Percentiles rank a stretch among this genome's conserved stretches.
Conservation (phyloP, 2,329 filamentous ascomycete species). For the Zarea fungicola region DNA sequence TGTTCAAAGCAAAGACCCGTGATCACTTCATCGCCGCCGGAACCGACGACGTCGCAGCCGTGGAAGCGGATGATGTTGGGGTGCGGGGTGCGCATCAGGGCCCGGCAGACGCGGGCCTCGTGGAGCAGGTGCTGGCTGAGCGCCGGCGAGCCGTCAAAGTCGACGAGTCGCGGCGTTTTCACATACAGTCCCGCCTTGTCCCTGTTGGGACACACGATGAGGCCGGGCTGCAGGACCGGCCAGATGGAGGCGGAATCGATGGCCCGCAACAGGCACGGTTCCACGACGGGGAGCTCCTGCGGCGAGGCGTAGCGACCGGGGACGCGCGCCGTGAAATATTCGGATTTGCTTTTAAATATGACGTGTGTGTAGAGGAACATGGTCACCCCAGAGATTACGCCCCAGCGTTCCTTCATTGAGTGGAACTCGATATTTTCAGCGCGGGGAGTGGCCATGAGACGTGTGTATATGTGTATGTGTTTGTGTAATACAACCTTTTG, state of each 20-base stretch:
- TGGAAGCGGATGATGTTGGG: background rate
- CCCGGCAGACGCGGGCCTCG: constrained; percentile 2
- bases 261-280: background rate
- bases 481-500: too few species aligned
- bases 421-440: too few species aligned
- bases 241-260: background rate
- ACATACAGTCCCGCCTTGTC: background rate
- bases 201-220: background rate
- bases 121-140: background rate
- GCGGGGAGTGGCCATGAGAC: too few species aligned
- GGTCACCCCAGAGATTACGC: background rate
- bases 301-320: background rate
- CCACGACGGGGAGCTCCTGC: background rate
- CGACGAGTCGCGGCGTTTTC: background rate
- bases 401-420: constrained; percentile 4
- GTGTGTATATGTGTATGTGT: too few species aligned
- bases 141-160: background rate
- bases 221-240: background rate
- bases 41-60: background rate
- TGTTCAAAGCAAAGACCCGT: background rate
- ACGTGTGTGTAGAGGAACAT: constrained; percentile 4
- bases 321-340: background rate
- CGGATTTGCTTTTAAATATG: background rate
- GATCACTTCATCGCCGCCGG: background rate
- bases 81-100: background rate